phyloP scores from a whole-genome alignment of 306 rosid species.

The Lablab purpureus region DNA sequence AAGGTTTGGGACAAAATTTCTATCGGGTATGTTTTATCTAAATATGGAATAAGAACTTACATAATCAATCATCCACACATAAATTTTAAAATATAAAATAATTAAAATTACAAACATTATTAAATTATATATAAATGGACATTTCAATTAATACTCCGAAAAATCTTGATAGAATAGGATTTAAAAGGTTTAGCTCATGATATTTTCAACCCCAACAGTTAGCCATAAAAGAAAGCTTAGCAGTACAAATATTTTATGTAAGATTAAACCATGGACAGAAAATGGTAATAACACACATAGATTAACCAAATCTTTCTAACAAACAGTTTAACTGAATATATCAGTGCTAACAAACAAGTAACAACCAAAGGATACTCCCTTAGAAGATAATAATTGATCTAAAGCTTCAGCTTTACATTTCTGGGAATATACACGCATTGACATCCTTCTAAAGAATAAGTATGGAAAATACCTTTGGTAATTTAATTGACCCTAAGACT shows the following conservation, averaged over 20 bases:
- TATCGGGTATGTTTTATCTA: slow-evolving; percentile 2
- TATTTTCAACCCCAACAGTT: neutral
- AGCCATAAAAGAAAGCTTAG: slow-evolving; percentile 27
- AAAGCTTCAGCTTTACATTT: slow-evolving; percentile 37
- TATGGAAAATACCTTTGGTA: slow-evolving; percentile 67
- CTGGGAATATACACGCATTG: slow-evolving; percentile 18
- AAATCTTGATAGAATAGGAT: slow-evolving; percentile 20
- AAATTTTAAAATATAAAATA: neutral
- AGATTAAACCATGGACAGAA: slow-evolving; percentile 20
- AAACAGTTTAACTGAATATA: slow-evolving; percentile 22
- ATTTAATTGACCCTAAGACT: slow-evolving; percentile 59
- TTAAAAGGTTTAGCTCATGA: slow-evolving; percentile 19
- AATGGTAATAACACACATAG: slow-evolving; percentile 5
- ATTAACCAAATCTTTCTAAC: slow-evolving; percentile 22
- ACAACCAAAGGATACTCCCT: slow-evolving; percentile 30
- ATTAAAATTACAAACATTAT: neutral
- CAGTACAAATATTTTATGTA: neutral
- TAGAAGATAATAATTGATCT: slow-evolving; percentile 11
- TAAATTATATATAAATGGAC: neutral
- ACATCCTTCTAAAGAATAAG: slow-evolving; percentile 39
- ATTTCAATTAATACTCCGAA: slow-evolving; percentile 19
- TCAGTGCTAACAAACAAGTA: slow-evolving; percentile 25
- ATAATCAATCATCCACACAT: neutral
- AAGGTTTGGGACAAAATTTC: neutral
- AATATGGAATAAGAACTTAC: neutral